phyloP scores from a whole-genome alignment of 208 protist genomes.

The Wallacemonas rigidus region DNA sequence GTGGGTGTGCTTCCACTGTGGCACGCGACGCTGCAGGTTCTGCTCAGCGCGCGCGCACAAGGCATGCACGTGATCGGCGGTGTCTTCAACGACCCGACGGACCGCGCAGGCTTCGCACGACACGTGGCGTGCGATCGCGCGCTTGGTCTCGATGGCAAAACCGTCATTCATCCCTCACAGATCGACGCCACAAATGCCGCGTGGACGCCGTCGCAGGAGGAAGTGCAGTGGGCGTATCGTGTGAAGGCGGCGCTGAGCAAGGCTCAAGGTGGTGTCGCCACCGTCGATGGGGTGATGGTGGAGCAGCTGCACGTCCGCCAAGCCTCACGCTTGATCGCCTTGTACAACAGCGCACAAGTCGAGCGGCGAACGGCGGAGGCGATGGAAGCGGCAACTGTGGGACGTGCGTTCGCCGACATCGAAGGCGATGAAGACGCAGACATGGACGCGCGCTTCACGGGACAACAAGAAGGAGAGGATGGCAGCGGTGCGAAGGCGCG shows the following conservation, averaged over 20 bases:
- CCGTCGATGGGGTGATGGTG: conserved; percentile 64
- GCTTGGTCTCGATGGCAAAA: conserved; percentile 85
- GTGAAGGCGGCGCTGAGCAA: conserved; percentile 39
- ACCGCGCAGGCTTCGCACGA: conserved; percentile 61
- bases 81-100: conserved; percentile 75
- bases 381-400: conserved; percentile 3
- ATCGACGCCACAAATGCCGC: conserved; percentile 61
- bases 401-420: neutral
- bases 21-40: conserved; percentile 59
- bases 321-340: conserved; percentile 35
- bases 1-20: conserved; percentile 43
- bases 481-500: neutral
- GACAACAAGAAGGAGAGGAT: neutral
- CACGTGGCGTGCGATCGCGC: conserved; percentile 48
- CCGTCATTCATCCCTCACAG: conserved; percentile 72
- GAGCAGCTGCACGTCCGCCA: conserved; percentile 72
- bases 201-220: conserved; percentile 56
- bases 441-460: too few species aligned
- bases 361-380: neutral
- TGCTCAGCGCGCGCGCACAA: conserved; percentile 60
- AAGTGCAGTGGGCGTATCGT: conserved; percentile 67
- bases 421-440: neutral
- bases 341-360: conserved; percentile 33
- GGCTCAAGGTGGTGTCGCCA: conserved; percentile 35
- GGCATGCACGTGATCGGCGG: conserved; percentile 77